Evolutionary conservation across 495 filamentous ascomycete genomes (phyloP).

Genomic region (Durotheca rogersii): DNA sequence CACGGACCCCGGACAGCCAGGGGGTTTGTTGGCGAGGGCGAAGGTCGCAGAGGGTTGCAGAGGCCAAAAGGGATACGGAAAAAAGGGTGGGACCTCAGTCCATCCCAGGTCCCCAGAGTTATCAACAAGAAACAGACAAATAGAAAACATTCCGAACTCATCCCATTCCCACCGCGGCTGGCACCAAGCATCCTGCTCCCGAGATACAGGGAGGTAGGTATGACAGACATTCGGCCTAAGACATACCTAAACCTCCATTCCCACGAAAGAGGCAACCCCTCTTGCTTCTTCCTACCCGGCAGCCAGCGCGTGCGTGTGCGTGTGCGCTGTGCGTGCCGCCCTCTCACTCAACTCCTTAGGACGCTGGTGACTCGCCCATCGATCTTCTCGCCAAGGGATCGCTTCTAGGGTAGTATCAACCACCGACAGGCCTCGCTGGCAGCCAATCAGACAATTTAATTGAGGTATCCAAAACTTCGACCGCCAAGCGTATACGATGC

Average conservation of each 20-base stretch:
- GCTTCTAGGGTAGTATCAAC: conserved; percentile 29
- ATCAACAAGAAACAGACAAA: conserved; percentile 6
- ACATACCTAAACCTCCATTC: conserved; percentile 7
- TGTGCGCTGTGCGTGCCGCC: no score
- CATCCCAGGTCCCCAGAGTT: conserved; percentile 19
- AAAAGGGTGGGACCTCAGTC: conserved; percentile 20
- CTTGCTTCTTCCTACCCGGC: conserved; percentile 15
- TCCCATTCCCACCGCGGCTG: conserved; percentile 14
- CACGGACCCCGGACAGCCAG: conserved; percentile 21
- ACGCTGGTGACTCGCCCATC: conserved; percentile 20
- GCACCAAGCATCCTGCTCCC: conserved; percentile 16
- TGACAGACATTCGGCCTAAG: conserved; percentile 26
- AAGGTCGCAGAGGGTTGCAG: conserved; percentile 27
- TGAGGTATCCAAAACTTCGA: conserved; percentile 21
- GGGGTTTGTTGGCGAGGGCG: conserved; percentile 12
- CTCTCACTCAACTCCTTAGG: conserved; percentile 16
- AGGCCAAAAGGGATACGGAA: conserved; percentile 19
- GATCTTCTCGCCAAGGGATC: conserved; percentile 37
- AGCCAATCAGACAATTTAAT: conserved; percentile 28
- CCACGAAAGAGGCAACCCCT: conserved; percentile 12
- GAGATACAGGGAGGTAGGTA: conserved; percentile 17
- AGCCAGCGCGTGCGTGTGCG: no score
- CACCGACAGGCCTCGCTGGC: conserved; percentile 8
- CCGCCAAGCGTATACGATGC: conserved; percentile 23
- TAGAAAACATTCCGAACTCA: conserved; percentile 11